Evolutionary conservation across 2,329 filamentous ascomycete genomes (phyloP).

Genomic region (Botrytis fragariae): DNA sequence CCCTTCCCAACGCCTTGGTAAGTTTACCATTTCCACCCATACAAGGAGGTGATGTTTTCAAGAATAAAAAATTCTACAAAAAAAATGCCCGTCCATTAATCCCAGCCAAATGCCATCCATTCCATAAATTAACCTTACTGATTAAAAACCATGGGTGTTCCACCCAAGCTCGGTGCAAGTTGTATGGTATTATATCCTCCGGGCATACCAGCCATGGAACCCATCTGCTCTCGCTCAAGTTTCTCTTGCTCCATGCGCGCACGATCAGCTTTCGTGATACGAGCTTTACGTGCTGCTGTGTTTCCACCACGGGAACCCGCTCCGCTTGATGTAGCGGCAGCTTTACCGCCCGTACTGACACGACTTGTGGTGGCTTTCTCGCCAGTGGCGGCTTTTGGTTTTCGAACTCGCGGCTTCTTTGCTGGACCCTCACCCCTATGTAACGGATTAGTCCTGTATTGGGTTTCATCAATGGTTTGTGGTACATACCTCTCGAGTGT

Average conservation of each 20-base stretch:
- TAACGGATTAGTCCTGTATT: conserved; percentile 39
- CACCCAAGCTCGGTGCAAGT: conserved; percentile 34
- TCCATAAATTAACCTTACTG: conserved; percentile 24
- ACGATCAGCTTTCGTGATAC: conserved; percentile 82
- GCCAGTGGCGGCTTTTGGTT: conserved; percentile 55
- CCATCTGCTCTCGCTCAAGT: conserved; percentile 61
- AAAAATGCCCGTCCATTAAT: neutral
- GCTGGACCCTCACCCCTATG: conserved; percentile 68
- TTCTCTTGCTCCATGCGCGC: conserved; percentile 80
- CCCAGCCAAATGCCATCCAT: neutral
- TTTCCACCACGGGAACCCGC: conserved; percentile 74
- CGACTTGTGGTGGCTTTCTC: conserved; percentile 61
- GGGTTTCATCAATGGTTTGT: conserved; percentile 14
- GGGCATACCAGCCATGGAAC: conserved; percentile 33
- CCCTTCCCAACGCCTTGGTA: conserved; percentile 12
- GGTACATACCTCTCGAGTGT: conserved; percentile 49
- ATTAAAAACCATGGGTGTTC: conserved; percentile 39
- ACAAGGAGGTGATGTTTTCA: conserved; percentile 5
- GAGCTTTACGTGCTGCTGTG: conserved; percentile 69
- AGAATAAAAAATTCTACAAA: conserved; percentile 16
- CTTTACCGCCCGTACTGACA: conserved; percentile 63
- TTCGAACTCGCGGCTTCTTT: conserved; percentile 54
- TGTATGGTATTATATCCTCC: conserved; percentile 33
- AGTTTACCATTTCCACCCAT: conserved; percentile 3
- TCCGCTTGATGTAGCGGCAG: conserved; percentile 31